Conservation (phyloP, 1,284 basidiomycete species). For the Ganoderma lingzhi region DNA sequence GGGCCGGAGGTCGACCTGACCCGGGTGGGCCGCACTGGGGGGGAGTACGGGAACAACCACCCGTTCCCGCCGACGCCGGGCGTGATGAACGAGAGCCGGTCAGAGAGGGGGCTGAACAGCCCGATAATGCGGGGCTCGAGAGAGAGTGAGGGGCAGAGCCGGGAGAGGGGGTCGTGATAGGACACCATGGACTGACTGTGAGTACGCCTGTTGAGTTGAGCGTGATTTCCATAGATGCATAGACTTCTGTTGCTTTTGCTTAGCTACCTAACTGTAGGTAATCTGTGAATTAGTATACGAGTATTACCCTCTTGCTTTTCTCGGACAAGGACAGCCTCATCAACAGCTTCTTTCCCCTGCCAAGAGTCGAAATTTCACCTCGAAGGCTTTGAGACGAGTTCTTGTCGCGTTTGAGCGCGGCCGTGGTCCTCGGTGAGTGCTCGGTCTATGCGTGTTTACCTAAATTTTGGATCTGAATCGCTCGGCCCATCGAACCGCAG, state of each 20-base stretch:
- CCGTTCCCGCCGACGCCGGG: conserved; percentile 43
- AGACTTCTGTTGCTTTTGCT: not conserved
- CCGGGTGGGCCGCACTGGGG: conserved; percentile 9
- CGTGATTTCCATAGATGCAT: conserved; percentile 9
- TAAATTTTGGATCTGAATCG: not conserved
- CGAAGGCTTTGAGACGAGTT: not conserved
- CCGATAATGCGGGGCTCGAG: conserved; percentile 53
- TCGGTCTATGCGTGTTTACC: not conserved
- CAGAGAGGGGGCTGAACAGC: conserved; percentile 64
- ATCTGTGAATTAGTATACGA: conserved; percentile 18
- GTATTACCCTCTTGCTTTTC: not conserved
- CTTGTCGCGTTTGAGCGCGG: no score
- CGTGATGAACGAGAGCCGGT: conserved; percentile 58
- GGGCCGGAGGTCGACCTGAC: conserved; percentile 49
- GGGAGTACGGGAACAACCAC: conserved; percentile 16
- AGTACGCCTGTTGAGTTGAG: conserved; percentile 3
- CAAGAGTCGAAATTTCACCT: no score
- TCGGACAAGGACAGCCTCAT: not conserved
- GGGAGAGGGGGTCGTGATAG: conserved; percentile 32
- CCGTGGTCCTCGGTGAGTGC: not conserved
- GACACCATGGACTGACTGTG: not conserved
- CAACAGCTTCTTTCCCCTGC: no score
- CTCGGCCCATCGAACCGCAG: conserved; percentile 8
- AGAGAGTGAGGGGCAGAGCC: conserved; percentile 45
- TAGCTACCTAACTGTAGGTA: conserved; percentile 15